A percentile compares a stretch with the other conserved stretches of the same genome.
Evolutionary conservation across 768 basidiomycete species (phyloP).

Genomic region (Mycena metata): DNA sequence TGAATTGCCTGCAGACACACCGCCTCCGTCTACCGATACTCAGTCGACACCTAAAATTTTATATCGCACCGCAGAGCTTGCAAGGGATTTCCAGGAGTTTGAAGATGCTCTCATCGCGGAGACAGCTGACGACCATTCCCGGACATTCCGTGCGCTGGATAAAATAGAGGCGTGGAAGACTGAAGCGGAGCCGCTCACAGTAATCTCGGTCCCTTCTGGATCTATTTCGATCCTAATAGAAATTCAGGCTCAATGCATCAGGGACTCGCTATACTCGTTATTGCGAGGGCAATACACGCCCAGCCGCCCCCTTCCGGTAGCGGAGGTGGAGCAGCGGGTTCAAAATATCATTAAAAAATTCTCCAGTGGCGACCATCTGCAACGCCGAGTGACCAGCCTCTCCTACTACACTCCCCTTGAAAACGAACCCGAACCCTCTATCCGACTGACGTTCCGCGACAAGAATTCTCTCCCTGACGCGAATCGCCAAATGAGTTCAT

Average conservation of each 20-base stretch:
- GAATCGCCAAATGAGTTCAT: background rate
- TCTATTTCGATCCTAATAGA: background rate
- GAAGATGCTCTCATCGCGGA: conserved; percentile 18
- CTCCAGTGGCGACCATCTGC: background rate
- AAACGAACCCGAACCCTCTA: background rate
- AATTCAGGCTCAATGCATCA: conserved; percentile 11
- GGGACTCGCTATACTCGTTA: background rate
- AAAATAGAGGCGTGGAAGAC: conserved; percentile 22
- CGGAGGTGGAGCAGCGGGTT: conserved; percentile 14
- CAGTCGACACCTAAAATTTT: conserved; percentile 2
- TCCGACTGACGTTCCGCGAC: conserved; percentile 29
- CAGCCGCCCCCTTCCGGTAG: conserved; percentile 4
- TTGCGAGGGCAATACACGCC: conserved; percentile 1
- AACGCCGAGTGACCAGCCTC: conserved; percentile 21
- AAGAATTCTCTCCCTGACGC: conserved; percentile 18
- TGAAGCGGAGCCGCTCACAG: conserved; percentile 21
- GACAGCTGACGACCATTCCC: background rate
- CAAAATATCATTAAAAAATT: conserved; percentile 3
- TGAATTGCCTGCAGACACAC: background rate
- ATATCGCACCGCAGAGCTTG: conserved; percentile 17
- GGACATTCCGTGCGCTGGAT: conserved; percentile 23
- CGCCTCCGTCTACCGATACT: conserved; percentile 1
- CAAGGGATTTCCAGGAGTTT: conserved; percentile 19
- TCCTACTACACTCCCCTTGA: conserved; percentile 4
- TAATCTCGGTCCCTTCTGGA: background rate